Conservation (phyloP, 2,329 filamentous ascomycete genomes). For the Niveomyces coronatus region DNA sequence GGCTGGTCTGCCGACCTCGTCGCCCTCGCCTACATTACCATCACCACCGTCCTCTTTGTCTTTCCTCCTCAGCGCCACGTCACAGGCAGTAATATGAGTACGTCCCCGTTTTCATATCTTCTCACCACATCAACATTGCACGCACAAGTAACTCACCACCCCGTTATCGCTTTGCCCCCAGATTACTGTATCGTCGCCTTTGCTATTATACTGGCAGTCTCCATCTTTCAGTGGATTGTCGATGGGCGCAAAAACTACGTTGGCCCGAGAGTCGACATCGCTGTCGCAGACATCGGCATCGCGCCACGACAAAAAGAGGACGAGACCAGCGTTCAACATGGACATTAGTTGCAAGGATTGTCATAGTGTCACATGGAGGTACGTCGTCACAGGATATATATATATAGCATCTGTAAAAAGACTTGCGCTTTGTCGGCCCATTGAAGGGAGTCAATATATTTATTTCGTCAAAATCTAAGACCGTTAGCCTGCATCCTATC, state of each 20-base stretch:
- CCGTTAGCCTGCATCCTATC: no score
- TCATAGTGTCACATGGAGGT: neutral
- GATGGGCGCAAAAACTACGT: slow-evolving; percentile 36
- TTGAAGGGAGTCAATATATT: no score
- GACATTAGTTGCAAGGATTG: slow-evolving; percentile 3
- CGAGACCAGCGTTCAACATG: slow-evolving; percentile 12
- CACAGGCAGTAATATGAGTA: slow-evolving; percentile 55
- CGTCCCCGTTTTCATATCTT: neutral
- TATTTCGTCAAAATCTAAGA: slow-evolving; percentile 29
- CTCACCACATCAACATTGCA: no score
- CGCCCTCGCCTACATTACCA: slow-evolving; percentile 51
- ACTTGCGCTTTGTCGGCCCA: no score
- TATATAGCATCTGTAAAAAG: no score
- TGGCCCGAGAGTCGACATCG: slow-evolving; percentile 19
- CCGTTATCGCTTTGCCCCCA: slow-evolving; percentile 1
- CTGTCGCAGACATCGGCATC: neutral
- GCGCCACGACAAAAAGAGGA: slow-evolving; percentile 1
- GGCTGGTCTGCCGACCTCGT: slow-evolving; percentile 26
- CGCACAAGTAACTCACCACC: no score
- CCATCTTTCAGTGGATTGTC: slow-evolving; percentile 32
- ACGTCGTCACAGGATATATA: no score
- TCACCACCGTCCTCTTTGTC: slow-evolving; percentile 64
- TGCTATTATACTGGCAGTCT: slow-evolving; percentile 33
- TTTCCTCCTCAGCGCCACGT: slow-evolving; percentile 60
- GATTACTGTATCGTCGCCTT: slow-evolving; percentile 37